These are phyloP conservation scores for Lasiosphaeria hispida DNA, from an alignment of 495 filamentous ascomycete genomes.

Conservation along the genomic window DNA sequence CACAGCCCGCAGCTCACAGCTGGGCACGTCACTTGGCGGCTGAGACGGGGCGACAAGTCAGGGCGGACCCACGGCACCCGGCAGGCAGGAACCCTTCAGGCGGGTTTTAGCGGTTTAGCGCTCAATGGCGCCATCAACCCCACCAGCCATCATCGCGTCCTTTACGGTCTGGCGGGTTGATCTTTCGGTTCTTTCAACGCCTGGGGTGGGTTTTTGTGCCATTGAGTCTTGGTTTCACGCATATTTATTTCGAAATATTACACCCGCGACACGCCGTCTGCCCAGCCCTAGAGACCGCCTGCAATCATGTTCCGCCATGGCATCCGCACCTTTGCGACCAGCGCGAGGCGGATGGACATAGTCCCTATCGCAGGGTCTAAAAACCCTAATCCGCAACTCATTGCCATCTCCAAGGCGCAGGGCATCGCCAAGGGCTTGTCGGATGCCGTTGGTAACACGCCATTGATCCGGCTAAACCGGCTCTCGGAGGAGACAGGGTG, in stretches of 20 bases:
- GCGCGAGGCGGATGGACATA: constrained; percentile 39
- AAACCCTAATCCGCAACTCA: constrained; percentile 18
- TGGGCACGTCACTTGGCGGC: background rate
- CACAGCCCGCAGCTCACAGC: too few relatives aligned
- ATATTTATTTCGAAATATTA: too few relatives aligned
- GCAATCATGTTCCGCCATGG: constrained; percentile 50
- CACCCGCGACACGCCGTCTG: too few relatives aligned
- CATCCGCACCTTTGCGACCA: constrained; percentile 50
- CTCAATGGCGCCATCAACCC: constrained; percentile 14
- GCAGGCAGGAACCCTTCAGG: constrained; percentile 16
- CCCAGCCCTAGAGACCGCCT: too few relatives aligned
- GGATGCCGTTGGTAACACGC: constrained; percentile 96
- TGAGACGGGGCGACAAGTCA: constrained; percentile 11
- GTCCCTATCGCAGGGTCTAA: constrained; percentile 23
- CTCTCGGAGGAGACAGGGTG: constrained; percentile 92
- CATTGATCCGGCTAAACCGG: constrained; percentile 82
- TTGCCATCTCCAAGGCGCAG: constrained; percentile 74
- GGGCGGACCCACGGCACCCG: constrained; percentile 7
- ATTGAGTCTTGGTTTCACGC: background rate
- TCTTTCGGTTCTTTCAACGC: background rate
- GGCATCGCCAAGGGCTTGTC: constrained; percentile 78
- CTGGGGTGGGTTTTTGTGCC: background rate
- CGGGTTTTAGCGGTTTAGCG: constrained; percentile 13
- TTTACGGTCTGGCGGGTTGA: constrained; percentile 2
- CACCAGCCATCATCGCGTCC: constrained; percentile 8